Conservation (phyloP, 164 flowering plant genomes). For the Malania oleifera region DNA sequence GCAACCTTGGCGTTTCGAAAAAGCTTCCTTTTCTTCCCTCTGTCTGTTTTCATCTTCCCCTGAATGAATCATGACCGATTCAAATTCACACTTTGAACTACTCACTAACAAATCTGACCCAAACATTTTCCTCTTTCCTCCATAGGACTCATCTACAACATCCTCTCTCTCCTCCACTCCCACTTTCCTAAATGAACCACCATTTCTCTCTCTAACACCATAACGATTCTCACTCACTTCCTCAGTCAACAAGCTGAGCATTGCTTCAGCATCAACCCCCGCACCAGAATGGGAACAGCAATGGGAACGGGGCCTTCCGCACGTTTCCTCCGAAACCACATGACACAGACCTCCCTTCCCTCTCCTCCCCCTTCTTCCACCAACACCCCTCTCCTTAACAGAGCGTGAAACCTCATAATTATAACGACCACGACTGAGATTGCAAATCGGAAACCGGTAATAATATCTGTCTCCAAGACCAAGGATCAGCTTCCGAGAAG, state of each 20-base stretch:
- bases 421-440: conserved; percentile 22
- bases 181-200: conserved; percentile 13
- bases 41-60: conserved; percentile 15
- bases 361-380: conserved; percentile 20
- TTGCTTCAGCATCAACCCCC: conserved; percentile 47
- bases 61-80: conserved; percentile 16
- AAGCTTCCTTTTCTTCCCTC: conserved; percentile 14
- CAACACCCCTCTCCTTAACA: conserved; percentile 22
- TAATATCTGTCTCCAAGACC: conserved; percentile 13
- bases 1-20: conserved; percentile 22
- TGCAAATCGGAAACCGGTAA: conserved; percentile 27
- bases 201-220: conserved; percentile 23
- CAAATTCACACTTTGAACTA: conserved; percentile 18
- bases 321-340: conserved; percentile 28
- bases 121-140: conserved; percentile 22
- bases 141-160: conserved; percentile 10
- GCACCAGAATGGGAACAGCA: no score
- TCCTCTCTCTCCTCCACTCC: conserved; percentile 14
- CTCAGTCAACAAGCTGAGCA: conserved; percentile 68
- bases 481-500: conserved; percentile 22
- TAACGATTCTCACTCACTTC: conserved; percentile 26
- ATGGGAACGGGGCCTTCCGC: conserved; percentile 18
- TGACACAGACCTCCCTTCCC: conserved; percentile 26
- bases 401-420: conserved; percentile 27
- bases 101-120: conserved; percentile 22